Evolutionary conservation across 2,329 filamentous ascomycete species (phyloP), one percentile per base, ranked within the genome.

Genomic region (Aspergillus udagawae): DNA sequence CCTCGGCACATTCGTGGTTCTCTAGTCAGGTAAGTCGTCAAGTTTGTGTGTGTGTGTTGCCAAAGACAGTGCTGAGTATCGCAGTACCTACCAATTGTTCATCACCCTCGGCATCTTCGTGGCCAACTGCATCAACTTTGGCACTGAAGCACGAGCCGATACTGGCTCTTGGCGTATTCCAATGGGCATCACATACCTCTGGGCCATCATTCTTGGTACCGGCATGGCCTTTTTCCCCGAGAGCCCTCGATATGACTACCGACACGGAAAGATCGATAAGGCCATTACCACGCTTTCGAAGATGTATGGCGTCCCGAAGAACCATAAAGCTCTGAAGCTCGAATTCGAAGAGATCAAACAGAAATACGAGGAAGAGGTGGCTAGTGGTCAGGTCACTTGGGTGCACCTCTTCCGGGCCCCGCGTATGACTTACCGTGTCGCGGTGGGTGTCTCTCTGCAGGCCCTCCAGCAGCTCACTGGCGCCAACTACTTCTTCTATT

Each of bases 181-280:
- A 0, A 82, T 85, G 75, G 83, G 82, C 1, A 70, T 86, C 32
- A 82, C 80, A 2, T 85, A 83, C 65, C 70, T 84, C 58, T 85
- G 80, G 77, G 80, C 82, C 1, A 65, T 77, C 4, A 76, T 85
- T 47, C 81, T 86, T 61, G 79, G 79, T 1, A 53, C 74, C 20
- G 82, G 82, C 6, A 84, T 86, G 56, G 60, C 79, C 6, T 77
- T 83, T 63, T 79, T 86, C 60, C 79, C 79, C 0, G 83, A 86
- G 62, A 82, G 78, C 10, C 83, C 83, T 4, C 80, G 83, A 2
- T 85, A 80, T 73, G 82, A 82, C 45, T 86, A 83, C 67, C 79
- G 83, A n/a, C 69, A 79, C 41, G 81, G 80, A 38, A 78, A 79
- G n/a, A 72, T 76, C 21, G 80, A 84, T 1, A 69, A 72, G 45